phyloP scores from a whole-genome alignment of 2,329 filamentous ascomycete genomes.

The Lachnellula hyalina region DNA sequence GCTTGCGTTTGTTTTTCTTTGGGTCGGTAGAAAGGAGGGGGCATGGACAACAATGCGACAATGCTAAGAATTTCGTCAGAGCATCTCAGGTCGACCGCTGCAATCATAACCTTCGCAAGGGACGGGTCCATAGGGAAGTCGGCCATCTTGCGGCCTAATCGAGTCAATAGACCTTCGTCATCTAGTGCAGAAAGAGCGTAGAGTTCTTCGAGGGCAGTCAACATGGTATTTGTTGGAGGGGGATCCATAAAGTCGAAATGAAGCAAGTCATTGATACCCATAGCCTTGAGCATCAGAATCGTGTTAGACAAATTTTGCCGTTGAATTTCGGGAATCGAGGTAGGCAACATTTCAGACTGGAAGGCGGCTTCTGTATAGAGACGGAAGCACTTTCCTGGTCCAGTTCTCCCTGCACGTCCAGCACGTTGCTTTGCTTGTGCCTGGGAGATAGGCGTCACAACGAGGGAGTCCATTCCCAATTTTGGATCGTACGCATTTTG shows the following conservation, averaged over 20 bases:
- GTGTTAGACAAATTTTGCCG: conserved; percentile 87
- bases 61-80: conserved; percentile 93
- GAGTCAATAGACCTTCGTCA: conserved; percentile 88
- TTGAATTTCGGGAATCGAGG: conserved; percentile 94
- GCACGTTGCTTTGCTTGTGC: conserved; percentile 93
- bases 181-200: conserved; percentile 90
- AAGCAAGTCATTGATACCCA: conserved; percentile 96
- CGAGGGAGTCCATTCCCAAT: conserved; percentile 92
- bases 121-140: conserved; percentile 98
- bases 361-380: conserved; percentile 94
- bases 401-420: conserved; percentile 87
- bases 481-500: conserved; percentile 97
- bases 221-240: conserved; percentile 94
- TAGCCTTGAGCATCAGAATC: conserved; percentile 96
- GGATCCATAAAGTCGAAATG: conserved; percentile 99
- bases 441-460: conserved; percentile 94
- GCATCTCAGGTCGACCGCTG: conserved; percentile 79
- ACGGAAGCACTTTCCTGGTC: conserved; percentile 92
- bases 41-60: conserved; percentile 86
- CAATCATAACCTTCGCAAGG: conserved; percentile 84
- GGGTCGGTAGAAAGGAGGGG: conserved; percentile 86
- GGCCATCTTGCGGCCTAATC: conserved; percentile 92
- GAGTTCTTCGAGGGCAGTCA: conserved; percentile 90
- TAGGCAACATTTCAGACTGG: conserved; percentile 94
- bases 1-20: conserved; percentile 97